A percentile compares a stretch with the other conserved stretches of the same genome.
These are phyloP conservation scores for Hortaea werneckii DNA, from an alignment of 2,329 filamentous ascomycete genomes.

Conservation along the genomic window DNA sequence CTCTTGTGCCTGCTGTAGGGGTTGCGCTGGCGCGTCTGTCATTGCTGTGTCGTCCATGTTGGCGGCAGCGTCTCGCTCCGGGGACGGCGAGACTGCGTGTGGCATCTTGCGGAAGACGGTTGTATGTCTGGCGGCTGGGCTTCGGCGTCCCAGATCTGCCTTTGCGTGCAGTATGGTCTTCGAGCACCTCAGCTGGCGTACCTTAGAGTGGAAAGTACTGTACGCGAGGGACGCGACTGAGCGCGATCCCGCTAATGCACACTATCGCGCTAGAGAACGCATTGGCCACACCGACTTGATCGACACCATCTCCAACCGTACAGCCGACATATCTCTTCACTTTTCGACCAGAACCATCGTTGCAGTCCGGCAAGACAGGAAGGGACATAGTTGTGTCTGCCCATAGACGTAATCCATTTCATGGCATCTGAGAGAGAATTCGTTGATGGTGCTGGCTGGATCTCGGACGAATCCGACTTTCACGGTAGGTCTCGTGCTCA, in stretches of 20 bases:
- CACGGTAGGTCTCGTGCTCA: constrained; percentile 26
- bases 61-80: constrained; percentile 13
- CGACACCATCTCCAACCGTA: too few species aligned
- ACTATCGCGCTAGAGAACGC: background rate
- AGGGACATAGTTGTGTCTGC: too few species aligned
- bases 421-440: background rate
- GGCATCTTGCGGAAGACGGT: constrained; percentile 27
- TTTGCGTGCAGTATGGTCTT: too few species aligned
- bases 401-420: background rate
- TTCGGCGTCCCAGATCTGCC: too few species aligned
- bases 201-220: too few species aligned
- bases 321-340: too few species aligned
- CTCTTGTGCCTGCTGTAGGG: constrained; percentile 10
- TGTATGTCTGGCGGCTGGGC: background rate
- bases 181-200: too few species aligned
- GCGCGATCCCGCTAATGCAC: background rate
- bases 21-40: constrained; percentile 20
- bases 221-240: background rate
- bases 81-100: constrained; percentile 34
- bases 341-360: too few species aligned
- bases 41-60: constrained; percentile 24
- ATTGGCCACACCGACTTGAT: too few species aligned
- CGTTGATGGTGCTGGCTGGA: constrained; percentile 9
- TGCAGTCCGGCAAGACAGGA: too few species aligned
- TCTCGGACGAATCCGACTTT: constrained; percentile 36